Evolutionary conservation across 352 stramenopile species (phyloP).

Genomic region (Phytopythium sindhum): DNA sequence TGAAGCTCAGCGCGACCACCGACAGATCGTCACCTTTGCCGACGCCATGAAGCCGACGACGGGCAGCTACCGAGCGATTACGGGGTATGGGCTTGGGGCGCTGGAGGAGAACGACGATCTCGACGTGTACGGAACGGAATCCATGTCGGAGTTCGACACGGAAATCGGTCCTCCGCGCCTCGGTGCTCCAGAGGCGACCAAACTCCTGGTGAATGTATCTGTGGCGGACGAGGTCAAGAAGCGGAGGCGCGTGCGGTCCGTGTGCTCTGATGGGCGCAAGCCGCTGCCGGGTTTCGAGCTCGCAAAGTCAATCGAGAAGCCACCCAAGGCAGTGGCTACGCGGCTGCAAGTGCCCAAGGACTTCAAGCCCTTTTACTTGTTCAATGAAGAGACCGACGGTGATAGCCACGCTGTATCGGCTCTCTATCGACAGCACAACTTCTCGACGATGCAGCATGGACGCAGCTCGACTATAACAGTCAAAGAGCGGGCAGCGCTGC

Average conservation of each 20-base stretch:
- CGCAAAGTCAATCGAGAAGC: constrained; percentile 31
- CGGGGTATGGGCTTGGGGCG: constrained; percentile 63
- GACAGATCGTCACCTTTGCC: constrained; percentile 69
- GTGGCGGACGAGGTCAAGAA: constrained; percentile 13
- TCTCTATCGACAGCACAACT: constrained; percentile 60
- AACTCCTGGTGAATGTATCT: background rate
- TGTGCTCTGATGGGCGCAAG: constrained; percentile 60
- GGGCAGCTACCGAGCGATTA: constrained; percentile 34
- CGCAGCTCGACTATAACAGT: constrained; percentile 42
- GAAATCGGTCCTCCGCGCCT: constrained; percentile 37
- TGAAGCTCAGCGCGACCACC: constrained; percentile 19
- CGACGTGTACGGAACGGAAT: constrained; percentile 68
- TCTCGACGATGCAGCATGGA: constrained; percentile 35
- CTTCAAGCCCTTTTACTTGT: constrained; percentile 48
- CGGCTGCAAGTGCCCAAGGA: constrained; percentile 46
- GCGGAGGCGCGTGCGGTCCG: constrained; percentile 9
- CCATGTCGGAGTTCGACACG: constrained; percentile 68
- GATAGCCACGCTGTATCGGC: constrained; percentile 13
- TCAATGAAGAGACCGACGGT: constrained; percentile 29
- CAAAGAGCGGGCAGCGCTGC: constrained; percentile 38
- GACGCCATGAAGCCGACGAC: constrained; percentile 49
- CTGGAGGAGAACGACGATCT: constrained; percentile 85
- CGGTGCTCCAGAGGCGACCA: constrained; percentile 9
- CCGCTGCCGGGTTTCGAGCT: constrained; percentile 61
- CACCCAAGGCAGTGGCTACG: constrained; percentile 33